Evolutionary conservation across 148 eudicot species (phyloP).

Genomic region (Rhododendron williamsianum): DNA sequence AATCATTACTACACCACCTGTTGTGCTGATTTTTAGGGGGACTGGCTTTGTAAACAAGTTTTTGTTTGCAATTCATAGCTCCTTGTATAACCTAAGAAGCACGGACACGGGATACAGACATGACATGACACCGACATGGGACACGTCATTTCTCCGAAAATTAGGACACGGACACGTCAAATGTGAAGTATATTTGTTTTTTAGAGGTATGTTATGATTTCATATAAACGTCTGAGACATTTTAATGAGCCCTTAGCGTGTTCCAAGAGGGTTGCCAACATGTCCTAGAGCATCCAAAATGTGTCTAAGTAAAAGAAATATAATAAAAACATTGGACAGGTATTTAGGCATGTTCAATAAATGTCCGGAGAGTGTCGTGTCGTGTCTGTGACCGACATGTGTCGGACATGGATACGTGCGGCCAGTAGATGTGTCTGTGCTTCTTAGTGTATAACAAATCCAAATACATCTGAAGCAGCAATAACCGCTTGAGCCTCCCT

Average conservation of each 20-base stretch:
- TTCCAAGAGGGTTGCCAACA: neutral
- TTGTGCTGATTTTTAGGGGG: neutral
- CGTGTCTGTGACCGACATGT: neutral
- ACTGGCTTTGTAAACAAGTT: neutral
- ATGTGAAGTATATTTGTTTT: neutral
- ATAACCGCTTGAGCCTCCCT: neutral
- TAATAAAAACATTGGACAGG: neutral
- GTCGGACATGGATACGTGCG: neutral
- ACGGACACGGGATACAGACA: neutral
- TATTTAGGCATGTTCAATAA: neutral
- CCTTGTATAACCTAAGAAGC: neutral
- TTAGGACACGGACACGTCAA: neutral
- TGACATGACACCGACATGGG: neutral
- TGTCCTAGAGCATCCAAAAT: neutral
- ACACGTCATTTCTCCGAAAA: neutral
- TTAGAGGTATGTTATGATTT: neutral
- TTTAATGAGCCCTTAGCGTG: neutral
- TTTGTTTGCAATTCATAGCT: neutral
- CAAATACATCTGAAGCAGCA: neutral
- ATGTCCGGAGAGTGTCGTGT: neutral
- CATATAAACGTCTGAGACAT: neutral
- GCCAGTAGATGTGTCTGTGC: neutral
- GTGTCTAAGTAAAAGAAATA: neutral
- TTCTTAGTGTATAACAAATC: neutral
- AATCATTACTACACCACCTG: neutral